Base-by-base conservation (phyloP, 2,329 filamentous ascomycete genomes). In the Diaporthe ilicicola region DNA sequence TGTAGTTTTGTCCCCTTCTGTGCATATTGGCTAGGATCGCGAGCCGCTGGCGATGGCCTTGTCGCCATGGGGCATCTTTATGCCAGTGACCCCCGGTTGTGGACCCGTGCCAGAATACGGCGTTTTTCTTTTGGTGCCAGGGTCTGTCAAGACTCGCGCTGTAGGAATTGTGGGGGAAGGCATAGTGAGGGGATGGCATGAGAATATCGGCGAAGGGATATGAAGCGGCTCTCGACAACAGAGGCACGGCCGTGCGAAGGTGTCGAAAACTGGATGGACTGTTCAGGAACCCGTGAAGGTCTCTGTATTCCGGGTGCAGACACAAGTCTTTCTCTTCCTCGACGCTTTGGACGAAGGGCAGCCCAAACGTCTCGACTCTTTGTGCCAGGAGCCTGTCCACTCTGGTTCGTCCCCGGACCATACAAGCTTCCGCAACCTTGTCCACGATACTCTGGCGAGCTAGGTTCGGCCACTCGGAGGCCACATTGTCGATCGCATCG, bases 271-370 rank as follows among this genome's bases (percentile, higher is more conserved):
- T 83, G 2, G 81, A 76, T 0, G 86, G 86, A 7, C 79, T 80
- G 6, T 81, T 78, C 37, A 86, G 77, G 9, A 88, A 76, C 6
- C 85, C 87, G 70, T 89, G 84, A 70, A 81, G 76, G 13, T 74
- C 48, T 5, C 74, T 74, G 72, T 86, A 85, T 29, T 86, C 82
- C 0, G 82, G 79, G 54, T 88, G 82, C 0, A 74, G 73, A 50
- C 86, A 88, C 1, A 88, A 70, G 55, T 87, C 79, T 59, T 76
- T 79, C 1, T 76, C 71, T 0, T 74, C 62, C 0, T 71, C 34
- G 0, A 71, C 69, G 42, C 83, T 75, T 3, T 75, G 75, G 7
- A 85, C 77, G 50, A 85, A 85, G 0, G 81, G 80, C 0, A 84
- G 59, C 0, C 76, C 77, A 24, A 74, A 80, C 0, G 75, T 76